Evolutionary conservation across 306 rosid genomes (phyloP).

Genomic region (Begonia masoniana): DNA sequence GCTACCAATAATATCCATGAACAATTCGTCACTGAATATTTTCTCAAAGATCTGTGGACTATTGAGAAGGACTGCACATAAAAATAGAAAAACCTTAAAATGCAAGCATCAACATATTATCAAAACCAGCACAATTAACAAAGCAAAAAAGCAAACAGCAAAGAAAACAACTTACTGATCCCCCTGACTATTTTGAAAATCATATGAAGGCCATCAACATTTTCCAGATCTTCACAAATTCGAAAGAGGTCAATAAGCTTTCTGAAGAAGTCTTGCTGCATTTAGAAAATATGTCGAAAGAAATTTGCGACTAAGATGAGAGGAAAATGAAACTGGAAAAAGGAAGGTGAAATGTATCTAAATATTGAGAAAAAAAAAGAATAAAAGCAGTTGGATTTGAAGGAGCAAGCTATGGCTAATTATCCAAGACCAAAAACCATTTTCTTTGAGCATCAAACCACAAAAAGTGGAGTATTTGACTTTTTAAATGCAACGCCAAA

Average conservation of each 20-base stretch:
- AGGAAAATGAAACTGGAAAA: not conserved
- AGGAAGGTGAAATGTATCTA: not conserved
- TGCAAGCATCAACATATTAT: not conserved
- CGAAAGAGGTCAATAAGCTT: conserved; percentile 73
- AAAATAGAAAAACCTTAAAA: conserved; percentile 5
- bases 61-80: conserved; percentile 70
- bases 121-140: conserved; percentile 5
- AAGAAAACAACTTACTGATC: conserved; percentile 52
- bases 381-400: not conserved
- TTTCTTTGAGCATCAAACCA: conserved; percentile 7
- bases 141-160: not conserved
- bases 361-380: not conserved
- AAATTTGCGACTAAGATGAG: conserved; percentile 2
- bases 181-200: conserved; percentile 83
- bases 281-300: conserved; percentile 1
- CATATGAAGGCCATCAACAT: conserved; percentile 83
- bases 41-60: conserved; percentile 76
- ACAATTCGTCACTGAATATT: conserved; percentile 67
- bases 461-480: too few relatives aligned
- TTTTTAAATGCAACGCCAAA: too few relatives aligned
- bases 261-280: conserved; percentile 73
- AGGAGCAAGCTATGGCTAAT: not conserved
- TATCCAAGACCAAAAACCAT: conserved; percentile 1
- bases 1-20: conserved; percentile 79
- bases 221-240: conserved; percentile 64